Conservation (phyloP, 352 stramenopile genomes). For the Aphanomyces euteiches region DNA sequence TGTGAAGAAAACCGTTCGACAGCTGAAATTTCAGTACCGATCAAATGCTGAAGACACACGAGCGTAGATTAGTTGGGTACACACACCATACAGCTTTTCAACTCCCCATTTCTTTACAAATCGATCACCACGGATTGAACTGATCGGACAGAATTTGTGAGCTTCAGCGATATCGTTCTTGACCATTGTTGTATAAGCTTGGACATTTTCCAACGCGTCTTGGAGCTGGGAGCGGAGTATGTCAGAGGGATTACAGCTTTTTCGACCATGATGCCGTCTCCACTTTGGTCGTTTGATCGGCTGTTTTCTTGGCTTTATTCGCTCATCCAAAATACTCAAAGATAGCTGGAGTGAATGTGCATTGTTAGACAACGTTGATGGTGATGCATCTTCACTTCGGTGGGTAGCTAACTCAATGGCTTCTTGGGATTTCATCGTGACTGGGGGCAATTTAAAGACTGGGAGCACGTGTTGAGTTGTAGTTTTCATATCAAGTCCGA, state of each 20-base stretch:
- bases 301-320: background rate
- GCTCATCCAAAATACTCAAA: constrained; percentile 50
- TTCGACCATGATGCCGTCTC: background rate
- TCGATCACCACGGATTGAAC: constrained; percentile 31
- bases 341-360: constrained; percentile 33
- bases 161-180: constrained; percentile 68
- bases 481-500: constrained; percentile 45
- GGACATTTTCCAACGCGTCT: constrained; percentile 52
- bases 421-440: constrained; percentile 55
- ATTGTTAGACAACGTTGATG: background rate
- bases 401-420: constrained; percentile 25
- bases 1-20: constrained; percentile 4
- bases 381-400: background rate
- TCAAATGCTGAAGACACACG: constrained; percentile 58
- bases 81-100: constrained; percentile 75
- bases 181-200: constrained; percentile 62
- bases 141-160: constrained; percentile 57
- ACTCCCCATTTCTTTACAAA: constrained; percentile 79
- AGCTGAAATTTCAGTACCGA: constrained; percentile 51
- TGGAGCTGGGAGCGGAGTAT: constrained; percentile 54
- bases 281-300: constrained; percentile 1
- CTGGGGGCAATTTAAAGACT: constrained; percentile 62
- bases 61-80: constrained; percentile 62
- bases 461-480: constrained; percentile 49
- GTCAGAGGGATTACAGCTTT: constrained; percentile 30